Evolutionary conservation across 1,139 yeast species (phyloP).

Genomic region (Kodamaea derodonti): DNA sequence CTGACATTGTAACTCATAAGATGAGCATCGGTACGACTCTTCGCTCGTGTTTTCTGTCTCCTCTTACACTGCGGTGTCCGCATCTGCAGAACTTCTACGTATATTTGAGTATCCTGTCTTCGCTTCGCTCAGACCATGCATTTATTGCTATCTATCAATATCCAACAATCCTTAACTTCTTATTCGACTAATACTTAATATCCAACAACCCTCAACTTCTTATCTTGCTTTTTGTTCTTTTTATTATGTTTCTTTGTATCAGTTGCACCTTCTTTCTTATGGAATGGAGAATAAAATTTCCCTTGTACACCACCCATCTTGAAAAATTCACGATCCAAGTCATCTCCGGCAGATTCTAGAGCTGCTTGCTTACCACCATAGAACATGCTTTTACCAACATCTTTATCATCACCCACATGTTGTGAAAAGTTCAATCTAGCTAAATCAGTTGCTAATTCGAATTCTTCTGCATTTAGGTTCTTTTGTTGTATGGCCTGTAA

Average conservation of each 20-base stretch:
- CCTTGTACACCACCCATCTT: conserved; percentile 63
- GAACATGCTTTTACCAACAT: conserved; percentile 39
- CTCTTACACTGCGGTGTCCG: too few relatives aligned
- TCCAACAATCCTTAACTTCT: not conserved
- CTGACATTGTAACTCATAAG: too few relatives aligned
- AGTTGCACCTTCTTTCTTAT: conserved; percentile 38
- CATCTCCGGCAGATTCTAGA: conserved; percentile 70
- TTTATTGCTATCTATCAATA: not conserved
- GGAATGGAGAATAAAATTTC: conserved; percentile 68
- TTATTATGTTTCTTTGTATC: conserved; percentile 69
- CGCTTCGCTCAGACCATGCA: not conserved
- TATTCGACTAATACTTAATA: conserved; percentile 17
- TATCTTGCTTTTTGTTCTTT: conserved; percentile 66
- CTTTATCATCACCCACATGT: conserved; percentile 48
- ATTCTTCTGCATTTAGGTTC: conserved; percentile 46
- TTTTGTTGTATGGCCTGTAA: conserved; percentile 53
- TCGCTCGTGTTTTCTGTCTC: too few relatives aligned
- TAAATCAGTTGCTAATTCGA: conserved; percentile 69
- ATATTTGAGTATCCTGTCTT: not conserved
- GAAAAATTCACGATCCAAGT: conserved; percentile 82
- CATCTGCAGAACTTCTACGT: too few relatives aligned
- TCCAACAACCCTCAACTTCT: conserved; percentile 42
- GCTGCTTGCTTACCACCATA: conserved; percentile 84
- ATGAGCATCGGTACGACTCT: too few relatives aligned
- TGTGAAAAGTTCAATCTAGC: conserved; percentile 73